phyloP scores from a whole-genome alignment of 2,329 filamentous ascomycete genomes.

The Madurella fahalii region DNA sequence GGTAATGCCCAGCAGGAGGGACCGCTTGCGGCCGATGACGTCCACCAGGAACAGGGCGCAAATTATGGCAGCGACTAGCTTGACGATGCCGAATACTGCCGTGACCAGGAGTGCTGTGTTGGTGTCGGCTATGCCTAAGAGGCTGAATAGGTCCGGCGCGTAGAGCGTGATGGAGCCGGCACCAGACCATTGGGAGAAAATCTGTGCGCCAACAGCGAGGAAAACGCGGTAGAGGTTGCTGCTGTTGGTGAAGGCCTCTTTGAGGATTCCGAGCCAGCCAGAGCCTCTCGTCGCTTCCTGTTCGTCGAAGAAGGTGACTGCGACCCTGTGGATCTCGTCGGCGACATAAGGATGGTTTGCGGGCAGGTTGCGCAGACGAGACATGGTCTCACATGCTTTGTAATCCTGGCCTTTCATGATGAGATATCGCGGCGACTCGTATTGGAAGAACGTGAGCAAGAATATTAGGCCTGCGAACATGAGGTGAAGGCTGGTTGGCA shows the following conservation, averaged over 20 bases:
- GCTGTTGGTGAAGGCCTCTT: conserved; percentile 63
- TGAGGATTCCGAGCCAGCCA: conserved; percentile 60
- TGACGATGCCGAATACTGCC: conserved; percentile 71
- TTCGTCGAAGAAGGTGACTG: conserved; percentile 63
- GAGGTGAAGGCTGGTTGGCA: conserved; percentile 71
- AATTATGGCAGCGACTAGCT: conserved; percentile 60
- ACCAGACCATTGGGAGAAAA: conserved; percentile 71
- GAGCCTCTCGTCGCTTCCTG: conserved; percentile 65
- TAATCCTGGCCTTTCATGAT: conserved; percentile 61
- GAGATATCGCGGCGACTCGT: conserved; percentile 67
- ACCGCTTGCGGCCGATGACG: conserved; percentile 69
- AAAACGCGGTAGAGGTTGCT: conserved; percentile 71
- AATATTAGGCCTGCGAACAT: conserved; percentile 73
- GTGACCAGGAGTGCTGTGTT: conserved; percentile 69
- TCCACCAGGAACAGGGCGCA: conserved; percentile 79
- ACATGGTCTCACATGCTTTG: conserved; percentile 53
- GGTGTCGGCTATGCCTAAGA: conserved; percentile 65
- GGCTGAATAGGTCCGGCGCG: conserved; percentile 66
- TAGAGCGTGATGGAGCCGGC: conserved; percentile 74
- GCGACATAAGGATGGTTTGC: conserved; percentile 57
- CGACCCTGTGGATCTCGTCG: conserved; percentile 61
- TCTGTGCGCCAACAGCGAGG: conserved; percentile 63
- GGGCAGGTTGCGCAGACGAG: conserved; percentile 55
- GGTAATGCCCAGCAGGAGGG: conserved; percentile 56
- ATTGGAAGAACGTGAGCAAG: conserved; percentile 62